phyloP scores from a whole-genome alignment of 108 stramenopile species.

The Fragilaria crotonensis region DNA sequence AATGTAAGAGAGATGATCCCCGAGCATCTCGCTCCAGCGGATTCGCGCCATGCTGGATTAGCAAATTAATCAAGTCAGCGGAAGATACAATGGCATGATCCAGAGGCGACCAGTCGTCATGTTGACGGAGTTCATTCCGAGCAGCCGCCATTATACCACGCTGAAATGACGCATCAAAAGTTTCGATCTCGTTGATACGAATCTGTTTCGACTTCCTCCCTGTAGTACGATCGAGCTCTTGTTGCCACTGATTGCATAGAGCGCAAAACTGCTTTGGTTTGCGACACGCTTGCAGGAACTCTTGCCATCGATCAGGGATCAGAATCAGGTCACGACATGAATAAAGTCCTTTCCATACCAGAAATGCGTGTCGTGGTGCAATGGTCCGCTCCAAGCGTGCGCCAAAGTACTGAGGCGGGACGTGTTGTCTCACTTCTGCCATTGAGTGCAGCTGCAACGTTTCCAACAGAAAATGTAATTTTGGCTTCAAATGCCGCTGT shows the following conservation, averaged over 20 bases:
- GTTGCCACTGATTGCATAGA: conserved; percentile 61
- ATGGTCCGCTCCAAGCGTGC: conserved; percentile 60
- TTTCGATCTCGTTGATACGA: conserved; percentile 57
- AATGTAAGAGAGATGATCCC: conserved; percentile 62
- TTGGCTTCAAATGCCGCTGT: conserved; percentile 59
- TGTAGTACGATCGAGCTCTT: conserved; percentile 8
- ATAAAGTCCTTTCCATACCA: conserved; percentile 40
- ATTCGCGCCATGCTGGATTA: conserved; percentile 70
- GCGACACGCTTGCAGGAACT: conserved; percentile 55
- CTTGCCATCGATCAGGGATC: conserved; percentile 26
- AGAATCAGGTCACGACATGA: conserved; percentile 20
- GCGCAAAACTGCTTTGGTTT: conserved; percentile 66
- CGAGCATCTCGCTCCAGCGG: conserved; percentile 65
- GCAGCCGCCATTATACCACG: conserved; percentile 68
- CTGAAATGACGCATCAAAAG: conserved; percentile 66
- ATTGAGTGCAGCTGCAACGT: conserved; percentile 20
- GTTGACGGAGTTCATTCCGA: conserved; percentile 45
- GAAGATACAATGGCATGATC: conserved; percentile 51
- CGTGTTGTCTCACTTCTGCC: conserved; percentile 9
- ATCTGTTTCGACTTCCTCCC: conserved; percentile 14
- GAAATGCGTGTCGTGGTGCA: conserved; percentile 78
- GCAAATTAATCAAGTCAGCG: conserved; percentile 37
- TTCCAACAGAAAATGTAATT: conserved; percentile 64
- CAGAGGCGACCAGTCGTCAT: conserved; percentile 31
- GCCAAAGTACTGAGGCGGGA: conserved; percentile 69